Conservation (phyloP, 148 eudicot genomes). For the Spergularia marina region DNA sequence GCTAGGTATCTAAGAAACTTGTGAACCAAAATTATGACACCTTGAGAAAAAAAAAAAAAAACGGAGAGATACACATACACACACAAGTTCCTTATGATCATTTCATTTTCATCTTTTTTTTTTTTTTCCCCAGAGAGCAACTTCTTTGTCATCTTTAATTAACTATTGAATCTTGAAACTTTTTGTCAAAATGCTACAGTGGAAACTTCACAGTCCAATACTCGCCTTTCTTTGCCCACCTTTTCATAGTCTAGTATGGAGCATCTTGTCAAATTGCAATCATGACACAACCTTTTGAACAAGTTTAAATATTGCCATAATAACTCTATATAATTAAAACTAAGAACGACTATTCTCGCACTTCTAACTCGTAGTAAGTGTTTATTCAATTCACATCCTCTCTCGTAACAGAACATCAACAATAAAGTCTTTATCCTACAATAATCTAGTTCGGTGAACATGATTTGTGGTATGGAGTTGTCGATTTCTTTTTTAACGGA, state of each 20-base stretch:
- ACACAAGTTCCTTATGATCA: background rate
- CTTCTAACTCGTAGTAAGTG: no score
- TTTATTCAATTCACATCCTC: no score
- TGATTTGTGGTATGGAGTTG: no score
- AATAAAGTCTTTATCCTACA: no score
- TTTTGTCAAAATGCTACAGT: conserved; percentile 23
- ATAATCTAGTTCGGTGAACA: no score
- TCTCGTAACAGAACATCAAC: no score
- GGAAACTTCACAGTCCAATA: conserved; percentile 15
- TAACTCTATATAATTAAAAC: no score
- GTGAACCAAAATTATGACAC: conserved; percentile 9
- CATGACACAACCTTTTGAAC: conserved; percentile 20
- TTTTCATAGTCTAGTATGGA: conserved; percentile 27
- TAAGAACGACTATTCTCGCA: no score
- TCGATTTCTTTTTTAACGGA: no score
- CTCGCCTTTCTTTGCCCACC: conserved; percentile 24
- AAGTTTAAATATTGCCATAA: conserved; percentile 4
- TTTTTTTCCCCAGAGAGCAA: conserved; percentile 3
- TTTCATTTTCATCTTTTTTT: background rate
- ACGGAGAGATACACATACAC: background rate
- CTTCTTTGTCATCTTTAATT: conserved; percentile 13
- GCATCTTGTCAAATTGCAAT: conserved; percentile 37
- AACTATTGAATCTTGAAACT: conserved; percentile 10
- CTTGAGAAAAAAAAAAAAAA: background rate
- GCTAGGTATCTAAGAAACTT: background rate